Percentiles rank a stretch among this genome's conserved stretches.
phyloP scores from a whole-genome alignment of 139 green algal species.

The Ulvella scutata region DNA sequence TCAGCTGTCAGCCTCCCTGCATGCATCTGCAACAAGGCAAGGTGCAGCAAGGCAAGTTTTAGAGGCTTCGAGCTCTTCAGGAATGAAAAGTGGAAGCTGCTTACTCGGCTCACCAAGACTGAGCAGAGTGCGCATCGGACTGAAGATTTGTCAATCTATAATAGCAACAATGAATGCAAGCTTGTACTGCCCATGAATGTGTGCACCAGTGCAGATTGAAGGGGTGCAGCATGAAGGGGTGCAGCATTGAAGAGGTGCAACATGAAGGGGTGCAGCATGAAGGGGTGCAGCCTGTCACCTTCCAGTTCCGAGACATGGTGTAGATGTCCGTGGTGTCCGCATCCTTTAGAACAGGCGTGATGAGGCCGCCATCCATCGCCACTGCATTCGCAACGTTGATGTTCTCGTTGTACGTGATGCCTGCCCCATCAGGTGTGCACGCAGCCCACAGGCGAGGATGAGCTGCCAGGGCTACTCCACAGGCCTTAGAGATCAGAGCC shows the following conservation, averaged over 20 bases:
- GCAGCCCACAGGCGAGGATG: slow-evolving; percentile 87
- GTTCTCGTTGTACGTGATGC: slow-evolving; percentile 83
- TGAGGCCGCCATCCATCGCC: slow-evolving; percentile 91
- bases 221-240: too few relatives aligned
- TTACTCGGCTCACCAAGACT: too few relatives aligned
- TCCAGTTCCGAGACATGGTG: slow-evolving; percentile 66
- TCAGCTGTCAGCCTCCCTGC: too few relatives aligned
- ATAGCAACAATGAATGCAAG: too few relatives aligned
- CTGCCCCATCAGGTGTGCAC: slow-evolving; percentile 65
- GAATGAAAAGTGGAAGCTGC: too few relatives aligned
- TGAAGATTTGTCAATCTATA: too few relatives aligned
- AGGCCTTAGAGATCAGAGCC: slow-evolving; percentile 87
- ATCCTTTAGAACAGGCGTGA: slow-evolving; percentile 93
- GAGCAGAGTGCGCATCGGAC: too few relatives aligned
- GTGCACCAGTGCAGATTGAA: too few relatives aligned
- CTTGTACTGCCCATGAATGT: too few relatives aligned
- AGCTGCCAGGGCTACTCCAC: slow-evolving; percentile 67
- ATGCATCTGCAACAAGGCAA: too few relatives aligned
- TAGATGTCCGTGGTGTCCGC: slow-evolving; percentile 90
- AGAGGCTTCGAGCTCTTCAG: too few relatives aligned
- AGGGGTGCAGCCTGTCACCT: neutral
- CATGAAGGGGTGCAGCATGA: neutral
- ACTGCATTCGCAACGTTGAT: slow-evolving; percentile 93
- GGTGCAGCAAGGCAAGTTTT: too few relatives aligned
- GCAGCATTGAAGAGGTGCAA: neutral